Base-by-base conservation (phyloP, 352 stramenopile species). In the Globisporangium megalacanthum region DNA sequence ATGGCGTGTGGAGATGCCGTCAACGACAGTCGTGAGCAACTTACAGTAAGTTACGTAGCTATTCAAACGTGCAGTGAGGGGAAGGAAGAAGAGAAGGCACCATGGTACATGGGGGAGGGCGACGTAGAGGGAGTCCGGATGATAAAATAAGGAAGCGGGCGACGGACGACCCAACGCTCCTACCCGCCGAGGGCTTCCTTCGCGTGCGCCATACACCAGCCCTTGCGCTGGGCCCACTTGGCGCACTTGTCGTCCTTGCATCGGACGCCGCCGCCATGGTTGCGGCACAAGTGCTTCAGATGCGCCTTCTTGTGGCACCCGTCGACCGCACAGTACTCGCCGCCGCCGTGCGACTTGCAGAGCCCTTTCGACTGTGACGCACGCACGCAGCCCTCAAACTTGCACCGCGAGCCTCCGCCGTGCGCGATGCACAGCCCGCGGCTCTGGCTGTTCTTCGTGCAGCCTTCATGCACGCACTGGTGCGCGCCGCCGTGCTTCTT, bases 401-500 rank as follows among this genome's bases (percentile, higher is more conserved):
- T 89, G 64, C 85, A 95, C 19, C 83, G 71, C 35, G 81, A 92
- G 47, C 85, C 85, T 10, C 85, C 85, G 45, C 85, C 85, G 56
- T 95, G 85, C 4, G 85, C 83, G 50, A 92, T 92, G 66, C 85
- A 95, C 46, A 95, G 58, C 13, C 85, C 85, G 7, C 85, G 79
- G 63, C 83, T 92, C 69, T 95, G 83, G 58, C 80, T 92, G 72
- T 94, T 95, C 70, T 95, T 95, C 54, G 69, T 75, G 63, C 86
- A 95, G 6, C 86, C 86, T 63, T 89, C 80, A 47, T 86, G 88
- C 19, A 88, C 80, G 39, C 86, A 95, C 52, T 89, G 86, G 47
- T 92, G 82, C 2, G 83, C 86, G n/a, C 86, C 86, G 25, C 86
- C 86, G 61, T 95, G 86, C 36, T 94, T 95, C 63, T 95, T 95